A percentile compares a stretch with the other conserved stretches of the same genome.
Conservation (phyloP, 2,329 filamentous ascomycete genomes). For the Calycina marina region DNA sequence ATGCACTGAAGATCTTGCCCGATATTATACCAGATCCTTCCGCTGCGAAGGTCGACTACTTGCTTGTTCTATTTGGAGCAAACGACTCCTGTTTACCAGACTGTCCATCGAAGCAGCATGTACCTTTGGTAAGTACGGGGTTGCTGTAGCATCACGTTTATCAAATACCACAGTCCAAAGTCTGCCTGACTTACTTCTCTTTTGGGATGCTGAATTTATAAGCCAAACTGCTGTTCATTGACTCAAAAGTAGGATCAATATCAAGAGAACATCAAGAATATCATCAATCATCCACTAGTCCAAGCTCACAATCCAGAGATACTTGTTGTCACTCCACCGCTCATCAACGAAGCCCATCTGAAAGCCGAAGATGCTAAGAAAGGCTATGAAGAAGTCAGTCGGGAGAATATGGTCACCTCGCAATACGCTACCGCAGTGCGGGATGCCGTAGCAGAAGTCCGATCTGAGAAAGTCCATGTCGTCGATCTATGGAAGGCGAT, state of each 20-base stretch:
- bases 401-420: conserved; percentile 45
- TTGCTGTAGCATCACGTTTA: too few species aligned
- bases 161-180: too few species aligned
- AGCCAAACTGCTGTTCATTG: too few species aligned
- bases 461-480: conserved; percentile 34
- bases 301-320: conserved; percentile 56
- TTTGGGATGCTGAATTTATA: too few species aligned
- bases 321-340: conserved; percentile 69
- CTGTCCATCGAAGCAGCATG: conserved; percentile 52
- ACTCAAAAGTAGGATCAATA: too few species aligned
- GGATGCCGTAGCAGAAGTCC: conserved; percentile 25
- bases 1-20: conserved; percentile 55
- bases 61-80: conserved; percentile 67
- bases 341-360: conserved; percentile 45
- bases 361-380: conserved; percentile 20
- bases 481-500: conserved; percentile 71
- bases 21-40: conserved; percentile 54
- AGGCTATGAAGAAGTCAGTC: conserved; percentile 26
- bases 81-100: conserved; percentile 69
- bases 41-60: conserved; percentile 47
- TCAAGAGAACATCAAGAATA: conserved; percentile 53
- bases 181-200: too few species aligned
- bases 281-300: conserved; percentile 59
- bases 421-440: conserved; percentile 49
- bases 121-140: too few species aligned